phyloP scores from a whole-genome alignment of 1,139 yeast genomes.

The Yamadazyma pseudoaaseri region DNA sequence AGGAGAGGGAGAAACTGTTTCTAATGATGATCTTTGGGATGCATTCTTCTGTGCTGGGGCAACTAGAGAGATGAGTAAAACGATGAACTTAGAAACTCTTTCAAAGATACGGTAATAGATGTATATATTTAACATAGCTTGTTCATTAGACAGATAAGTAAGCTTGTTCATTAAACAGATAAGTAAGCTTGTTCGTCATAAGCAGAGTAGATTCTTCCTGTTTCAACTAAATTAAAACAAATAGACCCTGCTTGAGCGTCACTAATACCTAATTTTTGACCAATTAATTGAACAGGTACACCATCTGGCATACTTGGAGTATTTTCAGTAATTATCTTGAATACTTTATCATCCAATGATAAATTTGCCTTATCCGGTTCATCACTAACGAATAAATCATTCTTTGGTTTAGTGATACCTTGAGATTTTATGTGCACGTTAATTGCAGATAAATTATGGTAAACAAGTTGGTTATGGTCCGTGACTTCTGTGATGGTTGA shows the following conservation, averaged over 20 bases:
- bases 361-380: constrained; percentile 16
- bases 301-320: constrained; percentile 68
- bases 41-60: constrained; percentile 47
- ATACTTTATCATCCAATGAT: constrained; percentile 42
- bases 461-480: constrained; percentile 73
- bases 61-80: constrained; percentile 14
- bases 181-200: constrained; percentile 62
- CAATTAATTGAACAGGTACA: constrained; percentile 61
- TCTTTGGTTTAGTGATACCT: constrained; percentile 24
- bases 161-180: constrained; percentile 35
- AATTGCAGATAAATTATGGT: constrained; percentile 75
- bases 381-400: constrained; percentile 45
- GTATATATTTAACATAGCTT: constrained; percentile 1
- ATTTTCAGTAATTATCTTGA: constrained; percentile 49
- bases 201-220: constrained; percentile 66
- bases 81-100: constrained; percentile 18
- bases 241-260: constrained; percentile 47
- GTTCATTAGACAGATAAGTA: constrained; percentile 46
- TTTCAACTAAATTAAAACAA: constrained; percentile 57
- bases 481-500: constrained; percentile 58
- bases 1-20: constrained; percentile 56
- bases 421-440: constrained; percentile 58
- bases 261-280: constrained; percentile 53
- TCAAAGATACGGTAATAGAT: constrained; percentile 8
- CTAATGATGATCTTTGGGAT: constrained; percentile 57